Conservation (phyloP, 768 basidiomycete species). For the Artomyces pyxidatus region DNA sequence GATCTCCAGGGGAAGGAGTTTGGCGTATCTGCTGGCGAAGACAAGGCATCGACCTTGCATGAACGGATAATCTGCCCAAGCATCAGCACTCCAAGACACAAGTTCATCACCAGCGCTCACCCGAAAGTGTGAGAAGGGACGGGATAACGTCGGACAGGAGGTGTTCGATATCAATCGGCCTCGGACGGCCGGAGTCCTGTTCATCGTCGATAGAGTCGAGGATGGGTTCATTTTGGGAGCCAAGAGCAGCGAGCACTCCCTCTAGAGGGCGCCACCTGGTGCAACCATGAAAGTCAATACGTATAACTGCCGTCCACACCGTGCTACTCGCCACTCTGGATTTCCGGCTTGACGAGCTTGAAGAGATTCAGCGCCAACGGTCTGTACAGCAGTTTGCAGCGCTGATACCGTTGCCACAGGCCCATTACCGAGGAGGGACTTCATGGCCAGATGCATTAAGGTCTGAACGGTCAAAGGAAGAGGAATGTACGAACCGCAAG, state of each 20-base stretch:
- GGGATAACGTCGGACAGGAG: conserved; percentile 78
- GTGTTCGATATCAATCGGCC: conserved; percentile 69
- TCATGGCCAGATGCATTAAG: no score
- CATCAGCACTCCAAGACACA: not conserved
- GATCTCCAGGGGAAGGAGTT: conserved; percentile 60
- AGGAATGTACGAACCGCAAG: conserved; percentile 45
- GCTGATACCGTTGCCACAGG: conserved; percentile 41
- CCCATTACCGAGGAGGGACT: conserved; percentile 52
- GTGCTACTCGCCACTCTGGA: conserved; percentile 51
- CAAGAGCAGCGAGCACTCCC: conserved; percentile 72
- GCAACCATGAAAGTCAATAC: conserved; percentile 4
- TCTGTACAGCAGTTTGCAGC: conserved; percentile 47
- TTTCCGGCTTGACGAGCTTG: conserved; percentile 45
- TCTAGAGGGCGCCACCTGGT: conserved; percentile 90
- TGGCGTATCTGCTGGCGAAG: conserved; percentile 84
- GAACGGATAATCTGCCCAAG: conserved; percentile 69
- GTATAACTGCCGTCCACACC: no score
- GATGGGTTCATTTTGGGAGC: conserved; percentile 71
- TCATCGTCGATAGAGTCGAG: conserved; percentile 75
- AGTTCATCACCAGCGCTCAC: conserved; percentile 34
- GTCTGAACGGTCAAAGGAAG: conserved; percentile 1
- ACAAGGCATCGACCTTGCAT: conserved; percentile 93
- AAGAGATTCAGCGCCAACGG: conserved; percentile 50
- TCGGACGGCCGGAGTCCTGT: conserved; percentile 48
- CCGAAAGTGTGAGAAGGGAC: conserved; percentile 57